Percentiles rank a stretch among this genome's conserved stretches.
Evolutionary conservation across 306 rosid genomes (phyloP).

Genomic region (Purshia tridentata): DNA sequence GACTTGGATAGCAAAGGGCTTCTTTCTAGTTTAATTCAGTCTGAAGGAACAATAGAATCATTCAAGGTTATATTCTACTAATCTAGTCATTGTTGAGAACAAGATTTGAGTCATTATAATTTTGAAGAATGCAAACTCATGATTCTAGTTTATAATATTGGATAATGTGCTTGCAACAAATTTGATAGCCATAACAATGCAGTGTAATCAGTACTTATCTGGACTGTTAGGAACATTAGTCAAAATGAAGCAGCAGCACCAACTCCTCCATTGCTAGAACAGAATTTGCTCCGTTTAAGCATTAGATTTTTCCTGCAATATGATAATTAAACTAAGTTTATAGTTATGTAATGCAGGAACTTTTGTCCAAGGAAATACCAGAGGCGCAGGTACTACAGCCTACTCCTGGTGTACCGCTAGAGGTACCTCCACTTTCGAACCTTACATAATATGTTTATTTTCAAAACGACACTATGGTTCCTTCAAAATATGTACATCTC

Average conservation of each 20-base stretch:
- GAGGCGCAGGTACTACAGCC: slow-evolving; percentile 59
- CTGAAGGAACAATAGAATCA: slow-evolving; percentile 79
- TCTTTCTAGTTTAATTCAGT: slow-evolving; percentile 60
- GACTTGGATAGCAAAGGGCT: slow-evolving; percentile 81
- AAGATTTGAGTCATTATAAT: not conserved
- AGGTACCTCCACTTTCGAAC: slow-evolving; percentile 39
- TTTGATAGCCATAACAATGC: not conserved
- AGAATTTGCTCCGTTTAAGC: too few relatives aligned
- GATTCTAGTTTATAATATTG: not conserved
- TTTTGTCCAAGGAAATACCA: slow-evolving; percentile 68
- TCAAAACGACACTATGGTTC: not conserved
- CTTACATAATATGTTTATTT: slow-evolving; percentile 13
- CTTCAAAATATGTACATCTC: not conserved
- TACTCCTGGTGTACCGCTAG: slow-evolving; percentile 63
- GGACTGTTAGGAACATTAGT: not conserved
- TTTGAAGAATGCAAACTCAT: not conserved
- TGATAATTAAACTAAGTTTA: slow-evolving; percentile 20
- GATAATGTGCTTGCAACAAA: not conserved
- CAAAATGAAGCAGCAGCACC: not conserved
- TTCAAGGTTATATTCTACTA: slow-evolving; percentile 60
- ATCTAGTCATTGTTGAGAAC: not conserved
- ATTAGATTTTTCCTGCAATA: not conserved
- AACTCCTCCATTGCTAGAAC: too few relatives aligned
- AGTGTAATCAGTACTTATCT: not conserved
- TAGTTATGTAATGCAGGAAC: slow-evolving; percentile 57